Conservation (phyloP, 1,139 yeast species). For the Kodamaea sp. region DNA sequence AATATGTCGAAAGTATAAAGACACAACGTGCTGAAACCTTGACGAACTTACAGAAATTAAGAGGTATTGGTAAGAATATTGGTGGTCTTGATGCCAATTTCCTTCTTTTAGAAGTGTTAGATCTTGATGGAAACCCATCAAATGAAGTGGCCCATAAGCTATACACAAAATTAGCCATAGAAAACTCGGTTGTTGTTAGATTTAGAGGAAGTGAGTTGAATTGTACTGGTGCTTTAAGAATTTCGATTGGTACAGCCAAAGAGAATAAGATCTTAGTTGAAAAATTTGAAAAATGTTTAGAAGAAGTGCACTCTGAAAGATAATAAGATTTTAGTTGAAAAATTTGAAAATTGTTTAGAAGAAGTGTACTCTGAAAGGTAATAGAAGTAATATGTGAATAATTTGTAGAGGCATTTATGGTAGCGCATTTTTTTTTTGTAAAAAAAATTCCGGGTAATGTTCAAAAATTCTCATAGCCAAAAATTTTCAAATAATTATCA, state of each 20-base stretch:
- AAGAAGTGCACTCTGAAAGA: no score
- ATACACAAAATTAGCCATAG: conserved; percentile 67
- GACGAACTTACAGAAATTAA: conserved; percentile 47
- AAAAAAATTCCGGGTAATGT: neutral
- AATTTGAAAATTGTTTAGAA: conserved; percentile 32
- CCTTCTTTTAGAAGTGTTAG: conserved; percentile 65
- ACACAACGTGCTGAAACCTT: conserved; percentile 55
- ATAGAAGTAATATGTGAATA: neutral
- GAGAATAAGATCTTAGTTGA: conserved; percentile 62
- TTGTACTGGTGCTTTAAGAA: conserved; percentile 81
- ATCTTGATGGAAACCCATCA: conserved; percentile 57
- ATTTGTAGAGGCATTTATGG: no score
- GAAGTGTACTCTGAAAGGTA: conserved; percentile 9
- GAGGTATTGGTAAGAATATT: conserved; percentile 66
- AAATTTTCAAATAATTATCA: no score
- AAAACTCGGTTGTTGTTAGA: conserved; percentile 77
- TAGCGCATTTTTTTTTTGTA: neutral
- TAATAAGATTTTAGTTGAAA: conserved; percentile 21
- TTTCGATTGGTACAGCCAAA: conserved; percentile 77
- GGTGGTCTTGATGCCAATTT: conserved; percentile 93
- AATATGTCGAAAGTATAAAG: conserved; percentile 47
- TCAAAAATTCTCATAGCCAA: no score
- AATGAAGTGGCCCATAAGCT: conserved; percentile 66
- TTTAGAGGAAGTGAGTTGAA: conserved; percentile 88
- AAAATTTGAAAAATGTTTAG: conserved; percentile 36